Evolutionary conservation across 108 stramenopile species (phyloP), one percentile per base, ranked within the genome.

Genomic region (Heterococcus sp.): DNA sequence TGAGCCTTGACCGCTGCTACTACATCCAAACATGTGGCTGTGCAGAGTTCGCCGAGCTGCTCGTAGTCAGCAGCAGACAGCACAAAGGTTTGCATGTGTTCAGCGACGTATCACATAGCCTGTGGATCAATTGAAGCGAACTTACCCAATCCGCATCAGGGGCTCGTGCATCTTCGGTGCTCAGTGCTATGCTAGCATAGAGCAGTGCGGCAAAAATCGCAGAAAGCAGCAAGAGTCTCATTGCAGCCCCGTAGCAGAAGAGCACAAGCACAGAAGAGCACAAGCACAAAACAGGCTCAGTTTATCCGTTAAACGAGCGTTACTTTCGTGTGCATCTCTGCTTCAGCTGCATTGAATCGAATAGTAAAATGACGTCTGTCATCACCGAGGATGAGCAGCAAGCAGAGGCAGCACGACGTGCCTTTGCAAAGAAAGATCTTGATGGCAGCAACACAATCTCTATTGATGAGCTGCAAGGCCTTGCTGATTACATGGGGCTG

Each of bases 391-490:
- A 58, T 21, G 46, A 58, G 46, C 46, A 58, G 46, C 46, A 58
- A 21, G 46, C 46, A 14, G 46, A 14, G 46, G 46, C 46, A 58
- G 46, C 46, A 8, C 46, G 8, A 58, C 46, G 21, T 8, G 46
- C 46, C 8, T 58, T 58, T 21, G 46, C 8, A 21, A 58, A 81
- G 79, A 35, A 35, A 33, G 79, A 81, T 66, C 40, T 66, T 38
- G 79, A 81, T n/a, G 79, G 65, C 34, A 81, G 72, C 37, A 72
- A 72, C 71, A 72, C 72, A 37, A 30, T 81, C 8, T 64, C 64
- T 32, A 46, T 81, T 38, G 79, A 81, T 66, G 79, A 81, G 79
- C 79, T 81, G 29, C 37, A 66, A 1, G 79, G 34, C n/a, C 40
- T 81, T 66, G 70, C 72, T 28, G 37, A 31, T 3, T 72, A 71